Percentiles rank a stretch among this genome's conserved stretches.
phyloP scores from a whole-genome alignment of 495 filamentous ascomycete genomes.

The Geopyxis carbonaria region DNA sequence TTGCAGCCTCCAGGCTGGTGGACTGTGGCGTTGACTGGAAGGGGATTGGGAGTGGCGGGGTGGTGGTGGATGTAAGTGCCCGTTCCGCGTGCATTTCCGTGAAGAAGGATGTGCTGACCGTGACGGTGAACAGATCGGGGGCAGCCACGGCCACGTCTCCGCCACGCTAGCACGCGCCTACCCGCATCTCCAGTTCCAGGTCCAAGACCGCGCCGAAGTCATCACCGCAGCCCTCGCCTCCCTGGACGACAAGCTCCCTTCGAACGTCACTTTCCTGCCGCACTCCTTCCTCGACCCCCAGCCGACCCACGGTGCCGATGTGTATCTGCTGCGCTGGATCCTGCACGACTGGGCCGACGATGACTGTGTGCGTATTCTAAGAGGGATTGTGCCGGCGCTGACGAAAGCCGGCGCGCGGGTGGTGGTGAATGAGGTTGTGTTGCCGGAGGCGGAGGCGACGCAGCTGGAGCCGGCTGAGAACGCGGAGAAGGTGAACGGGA shows the following conservation, averaged over 20 bases:
- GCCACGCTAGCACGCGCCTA: slow-evolving; percentile 9
- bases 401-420: slow-evolving; percentile 28
- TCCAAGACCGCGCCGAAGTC: slow-evolving; percentile 27
- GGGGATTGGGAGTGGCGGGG: slow-evolving; percentile 5
- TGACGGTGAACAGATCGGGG: slow-evolving; percentile 2
- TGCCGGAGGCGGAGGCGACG: slow-evolving; percentile 22
- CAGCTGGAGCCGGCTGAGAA: slow-evolving; percentile 1
- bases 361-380: slow-evolving; percentile 31
- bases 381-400: slow-evolving; percentile 29
- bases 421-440: slow-evolving; percentile 32
- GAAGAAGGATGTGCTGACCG: neutral
- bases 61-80: slow-evolving; percentile 9
- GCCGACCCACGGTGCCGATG: slow-evolving; percentile 32
- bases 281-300: slow-evolving; percentile 37
- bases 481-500: too few species aligned
- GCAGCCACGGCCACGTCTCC: slow-evolving; percentile 5
- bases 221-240: slow-evolving; percentile 19
- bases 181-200: slow-evolving; percentile 19
- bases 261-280: slow-evolving; percentile 30
- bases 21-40: slow-evolving; percentile 7
- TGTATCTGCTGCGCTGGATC: slow-evolving; percentile 38
- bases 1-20: too few species aligned
- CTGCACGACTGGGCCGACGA: slow-evolving; percentile 37
- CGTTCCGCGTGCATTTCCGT: neutral
- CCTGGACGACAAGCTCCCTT: slow-evolving; percentile 20